Conservation (phyloP, 768 basidiomycete genomes). For the Podaxis sp. region DNA sequence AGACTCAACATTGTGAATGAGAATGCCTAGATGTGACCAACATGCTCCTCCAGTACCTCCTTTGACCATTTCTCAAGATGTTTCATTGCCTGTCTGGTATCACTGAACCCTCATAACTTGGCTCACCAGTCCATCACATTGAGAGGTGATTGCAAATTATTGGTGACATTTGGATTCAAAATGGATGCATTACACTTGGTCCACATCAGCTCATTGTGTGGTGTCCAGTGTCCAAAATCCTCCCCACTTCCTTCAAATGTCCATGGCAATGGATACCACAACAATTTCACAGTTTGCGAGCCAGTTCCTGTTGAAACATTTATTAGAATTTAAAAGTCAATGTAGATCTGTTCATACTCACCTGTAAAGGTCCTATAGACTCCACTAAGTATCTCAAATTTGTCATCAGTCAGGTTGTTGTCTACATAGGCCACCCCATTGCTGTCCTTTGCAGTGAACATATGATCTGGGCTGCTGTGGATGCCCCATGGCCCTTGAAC, state of each 20-base stretch:
- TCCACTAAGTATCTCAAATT: background rate
- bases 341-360: background rate
- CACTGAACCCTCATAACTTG: background rate
- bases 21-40: background rate
- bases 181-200: background rate
- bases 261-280: background rate
- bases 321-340: background rate
- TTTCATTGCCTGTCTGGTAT: background rate
- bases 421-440: background rate
- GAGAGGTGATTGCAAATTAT: background rate
- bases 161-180: background rate
- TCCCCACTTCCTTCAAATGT: background rate
- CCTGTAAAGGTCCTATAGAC: background rate
- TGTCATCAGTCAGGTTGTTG: background rate
- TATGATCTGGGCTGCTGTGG: background rate
- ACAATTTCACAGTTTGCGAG: background rate
- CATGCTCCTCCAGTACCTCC: background rate
- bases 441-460: background rate
- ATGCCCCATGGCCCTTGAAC: background rate
- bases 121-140: background rate
- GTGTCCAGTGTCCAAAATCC: background rate
- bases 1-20: too few species aligned
- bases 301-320: background rate
- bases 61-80: background rate
- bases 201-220: background rate